These are phyloP conservation scores for Penicillium sp. DNA, from an alignment of 2,329 filamentous ascomycete genomes.

Conservation along the genomic window DNA sequence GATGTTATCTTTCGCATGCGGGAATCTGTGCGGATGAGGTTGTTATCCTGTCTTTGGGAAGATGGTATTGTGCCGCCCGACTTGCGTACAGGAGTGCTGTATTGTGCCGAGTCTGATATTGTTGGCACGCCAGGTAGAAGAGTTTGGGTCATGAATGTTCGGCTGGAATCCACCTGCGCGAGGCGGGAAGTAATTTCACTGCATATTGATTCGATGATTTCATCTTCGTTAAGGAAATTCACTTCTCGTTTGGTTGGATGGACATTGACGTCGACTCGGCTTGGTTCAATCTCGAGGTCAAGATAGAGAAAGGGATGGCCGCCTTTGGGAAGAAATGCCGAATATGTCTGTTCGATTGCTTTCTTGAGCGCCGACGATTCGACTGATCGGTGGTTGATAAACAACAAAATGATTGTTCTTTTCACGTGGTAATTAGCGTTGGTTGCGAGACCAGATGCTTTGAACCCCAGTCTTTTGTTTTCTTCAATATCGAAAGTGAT, in stretches of 20 bases:
- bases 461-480: slow-evolving; percentile 72
- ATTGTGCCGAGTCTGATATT: slow-evolving; percentile 24
- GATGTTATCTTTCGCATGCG: slow-evolving; percentile 91
- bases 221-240: slow-evolving; percentile 95
- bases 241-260: slow-evolving; percentile 97
- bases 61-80: slow-evolving; percentile 28
- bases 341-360: slow-evolving; percentile 85
- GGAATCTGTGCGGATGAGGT: slow-evolving; percentile 83
- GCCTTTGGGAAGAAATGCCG: slow-evolving; percentile 82
- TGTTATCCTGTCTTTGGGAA: slow-evolving; percentile 68
- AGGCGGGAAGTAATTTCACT: slow-evolving; percentile 72
- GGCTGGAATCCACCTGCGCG: slow-evolving; percentile 84
- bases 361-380: slow-evolving; percentile 87
- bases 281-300: slow-evolving; percentile 86
- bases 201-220: slow-evolving; percentile 85
- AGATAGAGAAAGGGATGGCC: slow-evolving; percentile 93
- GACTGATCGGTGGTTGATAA: slow-evolving; percentile 94
- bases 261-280: slow-evolving; percentile 91
- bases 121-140: slow-evolving; percentile 66
- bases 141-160: slow-evolving; percentile 91
- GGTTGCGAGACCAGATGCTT: slow-evolving; percentile 73
- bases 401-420: slow-evolving; percentile 78
- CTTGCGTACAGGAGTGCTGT: slow-evolving; percentile 2
- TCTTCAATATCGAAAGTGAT: slow-evolving; percentile 71
- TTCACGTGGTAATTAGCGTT: slow-evolving; percentile 96